Base-by-base conservation (phyloP, 257 asterid species). In the Scutellaria barbata region DNA sequence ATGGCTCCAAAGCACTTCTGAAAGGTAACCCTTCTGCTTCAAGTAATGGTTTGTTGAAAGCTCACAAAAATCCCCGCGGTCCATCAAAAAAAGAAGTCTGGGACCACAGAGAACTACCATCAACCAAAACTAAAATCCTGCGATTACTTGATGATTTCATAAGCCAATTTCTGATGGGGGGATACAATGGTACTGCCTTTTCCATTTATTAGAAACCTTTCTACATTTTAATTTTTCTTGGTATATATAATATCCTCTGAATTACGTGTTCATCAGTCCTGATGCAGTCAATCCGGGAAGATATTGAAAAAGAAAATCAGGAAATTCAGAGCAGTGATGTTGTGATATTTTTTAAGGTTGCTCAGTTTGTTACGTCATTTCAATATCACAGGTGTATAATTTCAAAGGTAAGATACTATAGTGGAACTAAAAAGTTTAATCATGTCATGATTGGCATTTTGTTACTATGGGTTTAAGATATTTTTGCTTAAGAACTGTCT, bases 1-100 rank as follows among this genome's bases (percentile, higher is more conserved):
- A 94, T 86, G 99, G 99, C 82, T 94, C 96, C 59, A 91, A 89
- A 85, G 85, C 96, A 60, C 81, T 88, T 79, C 76, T 85, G 54
- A 82, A 84, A 74, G 99, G 98, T 73, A 94, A 91, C 74, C 99
- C 99, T 73, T 83, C 95, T 63, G 84, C 83, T 68, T 76, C 94
- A 70, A 81, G 50, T 71, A 90, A 86, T 72, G 77, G 82, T 78
- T 68, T 85, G 72, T 80, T 85, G 48, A 94, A 91, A 81, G 83
- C 87, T 77, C 84, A 84, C 64, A 91, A 86, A 77, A 80, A 74
- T 56, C 68, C 58, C 43, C 90, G 98, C 58, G 96, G 97, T 74
- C 88, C 89, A 57, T 77, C 92, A 33, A 91, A 89, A 81, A 85
- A 76, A 77, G 87, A 76, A 41, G 79, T 71, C 65, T 88, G 95